Evolutionary conservation across 768 basidiomycete genomes (phyloP).

Genomic region (Trametopsis cervina): DNA sequence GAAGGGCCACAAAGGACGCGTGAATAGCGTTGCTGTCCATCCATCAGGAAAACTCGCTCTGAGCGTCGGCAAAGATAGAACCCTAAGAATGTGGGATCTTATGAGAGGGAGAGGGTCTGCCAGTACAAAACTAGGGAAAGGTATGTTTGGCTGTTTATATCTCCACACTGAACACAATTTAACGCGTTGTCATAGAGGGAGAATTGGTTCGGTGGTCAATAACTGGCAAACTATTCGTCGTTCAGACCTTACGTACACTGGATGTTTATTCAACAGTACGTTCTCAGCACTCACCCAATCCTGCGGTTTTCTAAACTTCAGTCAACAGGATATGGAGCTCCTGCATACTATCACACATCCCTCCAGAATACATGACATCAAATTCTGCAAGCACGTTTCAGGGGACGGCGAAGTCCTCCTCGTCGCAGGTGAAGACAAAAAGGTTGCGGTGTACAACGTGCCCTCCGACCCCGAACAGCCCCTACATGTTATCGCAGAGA

Average conservation of each 20-base stretch:
- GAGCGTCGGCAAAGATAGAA: slow-evolving; percentile 85
- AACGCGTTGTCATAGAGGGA: slow-evolving; percentile 51
- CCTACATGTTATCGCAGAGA: slow-evolving; percentile 59
- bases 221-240: slow-evolving; percentile 70
- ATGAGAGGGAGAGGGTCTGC: slow-evolving; percentile 91
- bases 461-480: slow-evolving; percentile 32
- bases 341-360: slow-evolving; percentile 69
- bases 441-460: slow-evolving; percentile 70
- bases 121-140: slow-evolving; percentile 84
- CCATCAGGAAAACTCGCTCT: slow-evolving; percentile 89
- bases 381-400: slow-evolving; percentile 58
- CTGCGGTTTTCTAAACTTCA: not conserved
- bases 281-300: not conserved
- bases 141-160: slow-evolving; percentile 33
- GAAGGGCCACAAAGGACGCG: slow-evolving; percentile 90
- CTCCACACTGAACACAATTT: not conserved
- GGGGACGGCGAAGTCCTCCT: slow-evolving; percentile 64
- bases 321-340: slow-evolving; percentile 66
- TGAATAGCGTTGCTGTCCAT: slow-evolving; percentile 88
- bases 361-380: slow-evolving; percentile 78
- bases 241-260: slow-evolving; percentile 69
- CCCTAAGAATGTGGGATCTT: slow-evolving; percentile 96
- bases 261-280: slow-evolving; percentile 79
- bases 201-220: slow-evolving; percentile 89
- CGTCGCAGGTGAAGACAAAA: slow-evolving; percentile 87